phyloP scores from a whole-genome alignment of 352 stramenopile genomes.

The Pythium rishiriense region DNA sequence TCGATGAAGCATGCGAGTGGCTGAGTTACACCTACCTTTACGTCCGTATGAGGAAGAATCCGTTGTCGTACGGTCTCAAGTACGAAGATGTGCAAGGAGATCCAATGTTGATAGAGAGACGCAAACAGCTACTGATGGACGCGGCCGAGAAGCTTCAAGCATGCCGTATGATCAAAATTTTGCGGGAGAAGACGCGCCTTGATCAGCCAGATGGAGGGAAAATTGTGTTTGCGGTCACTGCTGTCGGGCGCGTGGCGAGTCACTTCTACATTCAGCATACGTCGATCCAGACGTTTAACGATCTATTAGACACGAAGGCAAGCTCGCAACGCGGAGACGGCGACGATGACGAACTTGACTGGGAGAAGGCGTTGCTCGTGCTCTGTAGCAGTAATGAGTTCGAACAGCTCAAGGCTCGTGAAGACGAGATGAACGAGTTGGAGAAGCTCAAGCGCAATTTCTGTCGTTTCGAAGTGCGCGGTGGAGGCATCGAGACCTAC shows the following conservation, averaged over 20 bases:
- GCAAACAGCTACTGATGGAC: conserved; percentile 70
- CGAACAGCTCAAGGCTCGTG: conserved; percentile 94
- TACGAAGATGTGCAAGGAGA: conserved; percentile 92
- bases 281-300: conserved; percentile 98
- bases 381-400: conserved; percentile 93
- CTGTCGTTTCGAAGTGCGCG: conserved; percentile 88
- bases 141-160: conserved; percentile 73
- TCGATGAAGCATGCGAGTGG: conserved; percentile 96
- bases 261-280: conserved; percentile 99
- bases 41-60: conserved; percentile 98
- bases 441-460: conserved; percentile 91
- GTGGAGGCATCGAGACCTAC: conserved; percentile 90
- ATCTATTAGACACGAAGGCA: conserved; percentile 81
- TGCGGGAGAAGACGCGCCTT: conserved; percentile 47
- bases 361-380: conserved; percentile 70
- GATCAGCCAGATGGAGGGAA: conserved; percentile 41
- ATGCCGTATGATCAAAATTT: conserved; percentile 84
- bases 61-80: conserved; percentile 97
- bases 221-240: conserved; percentile 91
- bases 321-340: conserved; percentile 11
- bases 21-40: conserved; percentile 99
- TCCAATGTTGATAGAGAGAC: conserved; percentile 75
- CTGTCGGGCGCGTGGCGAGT: conserved; percentile 96
- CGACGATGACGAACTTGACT: conserved; percentile 54
- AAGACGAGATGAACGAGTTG: conserved; percentile 94